These are phyloP conservation scores for Rhodotorula diobovata DNA, from an alignment of 768 basidiomycete genomes.

Conservation along the genomic window DNA sequence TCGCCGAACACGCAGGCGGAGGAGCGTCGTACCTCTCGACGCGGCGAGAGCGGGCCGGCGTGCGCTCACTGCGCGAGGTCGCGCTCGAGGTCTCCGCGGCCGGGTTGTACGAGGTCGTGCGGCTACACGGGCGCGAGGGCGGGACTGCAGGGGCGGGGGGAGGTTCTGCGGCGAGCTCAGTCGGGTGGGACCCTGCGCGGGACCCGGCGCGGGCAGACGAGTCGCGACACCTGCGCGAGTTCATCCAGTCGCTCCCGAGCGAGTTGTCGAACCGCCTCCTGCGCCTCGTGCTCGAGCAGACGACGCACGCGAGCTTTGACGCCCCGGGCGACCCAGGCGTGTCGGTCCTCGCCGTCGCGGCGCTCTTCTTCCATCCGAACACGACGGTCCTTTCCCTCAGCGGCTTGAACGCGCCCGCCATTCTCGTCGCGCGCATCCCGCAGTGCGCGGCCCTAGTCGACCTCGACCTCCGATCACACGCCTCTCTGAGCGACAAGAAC, in stretches of 20 bases:
- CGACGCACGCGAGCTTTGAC: slow-evolving; percentile 2
- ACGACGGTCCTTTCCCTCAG: slow-evolving; percentile 23
- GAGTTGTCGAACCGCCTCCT: slow-evolving; percentile 21
- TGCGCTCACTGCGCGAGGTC: not conserved
- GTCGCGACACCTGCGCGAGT: not conserved
- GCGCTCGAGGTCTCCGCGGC: not conserved
- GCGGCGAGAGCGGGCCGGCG: not conserved
- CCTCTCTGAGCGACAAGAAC: slow-evolving; percentile 18
- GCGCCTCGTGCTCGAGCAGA: slow-evolving; percentile 10
- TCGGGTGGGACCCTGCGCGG: slow-evolving; percentile 27
- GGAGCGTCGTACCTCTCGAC: slow-evolving; percentile 16
- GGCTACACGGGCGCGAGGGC: not conserved
- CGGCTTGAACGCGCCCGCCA: slow-evolving; percentile 10
- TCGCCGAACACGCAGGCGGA: slow-evolving; percentile 25
- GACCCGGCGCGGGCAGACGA: not conserved
- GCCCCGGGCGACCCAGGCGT: slow-evolving; percentile 13
- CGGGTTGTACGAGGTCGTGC: slow-evolving; percentile 10
- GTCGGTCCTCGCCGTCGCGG: slow-evolving; percentile 15
- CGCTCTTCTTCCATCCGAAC: slow-evolving; percentile 28
- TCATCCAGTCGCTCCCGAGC: slow-evolving; percentile 9
- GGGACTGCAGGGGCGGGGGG: too few species aligned
- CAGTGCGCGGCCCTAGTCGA: slow-evolving; percentile 29
- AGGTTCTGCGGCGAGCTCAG: not conserved
- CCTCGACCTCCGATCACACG: slow-evolving; percentile 29
- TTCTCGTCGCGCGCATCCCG: slow-evolving; percentile 32